These are phyloP conservation scores for Warburgia ugandensis DNA, from an alignment of 164 flowering plant genomes.

Conservation along the genomic window DNA sequence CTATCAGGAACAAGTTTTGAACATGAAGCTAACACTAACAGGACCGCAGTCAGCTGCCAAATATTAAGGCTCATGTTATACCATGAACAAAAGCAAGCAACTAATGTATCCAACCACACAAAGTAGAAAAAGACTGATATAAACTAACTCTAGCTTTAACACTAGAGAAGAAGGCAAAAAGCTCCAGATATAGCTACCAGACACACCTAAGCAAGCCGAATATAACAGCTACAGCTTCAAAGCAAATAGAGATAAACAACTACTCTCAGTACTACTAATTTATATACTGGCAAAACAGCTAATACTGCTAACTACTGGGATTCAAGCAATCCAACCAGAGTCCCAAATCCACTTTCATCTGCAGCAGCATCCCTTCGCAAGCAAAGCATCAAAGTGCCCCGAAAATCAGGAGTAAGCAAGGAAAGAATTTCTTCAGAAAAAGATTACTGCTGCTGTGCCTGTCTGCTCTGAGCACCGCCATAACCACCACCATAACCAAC, in stretches of 20 bases:
- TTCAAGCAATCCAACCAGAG: slow-evolving; percentile 61
- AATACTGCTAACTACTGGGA: slow-evolving; percentile 42
- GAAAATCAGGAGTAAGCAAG: slow-evolving; percentile 4
- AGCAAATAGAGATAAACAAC: slow-evolving; percentile 30
- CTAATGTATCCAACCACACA: slow-evolving; percentile 15
- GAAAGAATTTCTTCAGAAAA: neutral
- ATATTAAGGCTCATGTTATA: slow-evolving; percentile 12
- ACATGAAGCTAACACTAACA: slow-evolving; percentile 6
- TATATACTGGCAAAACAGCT: slow-evolving; percentile 39
- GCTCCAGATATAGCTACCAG: slow-evolving; percentile 23
- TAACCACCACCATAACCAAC: slow-evolving; percentile 65
- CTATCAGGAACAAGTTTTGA: slow-evolving; percentile 13
- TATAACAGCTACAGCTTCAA: slow-evolving; percentile 35
- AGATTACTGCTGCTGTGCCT: slow-evolving; percentile 56
- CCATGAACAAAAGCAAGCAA: slow-evolving; percentile 7
- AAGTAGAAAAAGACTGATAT: slow-evolving; percentile 10
- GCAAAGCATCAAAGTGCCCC: slow-evolving; percentile 13
- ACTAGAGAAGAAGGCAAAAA: slow-evolving; percentile 26
- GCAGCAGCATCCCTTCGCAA: slow-evolving; percentile 18
- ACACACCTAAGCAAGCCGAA: slow-evolving; percentile 33
- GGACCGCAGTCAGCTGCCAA: slow-evolving; percentile 2
- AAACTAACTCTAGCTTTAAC: slow-evolving; percentile 31
- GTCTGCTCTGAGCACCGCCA: slow-evolving; percentile 53
- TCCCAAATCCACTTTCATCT: slow-evolving; percentile 23
- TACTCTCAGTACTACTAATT: slow-evolving; percentile 34